These are phyloP conservation scores for Carex scoparia DNA, from an alignment of 176 grass and related monocot species.

Conservation along the genomic window DNA sequence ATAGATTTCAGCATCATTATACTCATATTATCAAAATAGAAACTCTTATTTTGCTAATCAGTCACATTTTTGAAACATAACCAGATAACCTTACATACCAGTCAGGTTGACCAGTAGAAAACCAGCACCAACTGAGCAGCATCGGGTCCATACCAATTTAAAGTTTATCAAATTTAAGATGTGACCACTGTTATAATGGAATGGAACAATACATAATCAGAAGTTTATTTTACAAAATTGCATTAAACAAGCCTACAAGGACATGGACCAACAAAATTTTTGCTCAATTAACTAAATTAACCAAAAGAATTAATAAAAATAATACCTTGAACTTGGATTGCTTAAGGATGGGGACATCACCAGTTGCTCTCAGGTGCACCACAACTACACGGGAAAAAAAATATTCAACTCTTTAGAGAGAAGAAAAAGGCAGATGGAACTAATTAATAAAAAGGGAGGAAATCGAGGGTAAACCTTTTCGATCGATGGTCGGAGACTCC, in stretches of 20 bases:
- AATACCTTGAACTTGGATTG: slow-evolving; percentile 70
- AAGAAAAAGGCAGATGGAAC: neutral
- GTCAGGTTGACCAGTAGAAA: neutral
- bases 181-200: neutral
- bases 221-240: neutral
- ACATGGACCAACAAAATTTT: neutral
- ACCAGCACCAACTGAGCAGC: neutral
- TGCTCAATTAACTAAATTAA: neutral
- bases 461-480: slow-evolving; percentile 30
- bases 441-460: neutral
- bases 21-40: neutral
- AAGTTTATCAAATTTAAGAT: neutral
- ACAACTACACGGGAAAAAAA: slow-evolving; percentile 38
- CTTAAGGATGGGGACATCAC: slow-evolving; percentile 72
- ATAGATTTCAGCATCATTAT: neutral
- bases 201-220: neutral
- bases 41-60: neutral
- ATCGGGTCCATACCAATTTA: neutral
- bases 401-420: neutral
- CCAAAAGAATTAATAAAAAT: neutral
- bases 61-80: neutral
- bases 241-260: neutral
- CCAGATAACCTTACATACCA: neutral
- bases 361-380: slow-evolving; percentile 64
- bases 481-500: slow-evolving; percentile 28